Evolutionary conservation across 1,284 basidiomycete genomes (phyloP), one percentile per base, ranked within the genome.

Genomic region (Amylostereum areolatum): DNA sequence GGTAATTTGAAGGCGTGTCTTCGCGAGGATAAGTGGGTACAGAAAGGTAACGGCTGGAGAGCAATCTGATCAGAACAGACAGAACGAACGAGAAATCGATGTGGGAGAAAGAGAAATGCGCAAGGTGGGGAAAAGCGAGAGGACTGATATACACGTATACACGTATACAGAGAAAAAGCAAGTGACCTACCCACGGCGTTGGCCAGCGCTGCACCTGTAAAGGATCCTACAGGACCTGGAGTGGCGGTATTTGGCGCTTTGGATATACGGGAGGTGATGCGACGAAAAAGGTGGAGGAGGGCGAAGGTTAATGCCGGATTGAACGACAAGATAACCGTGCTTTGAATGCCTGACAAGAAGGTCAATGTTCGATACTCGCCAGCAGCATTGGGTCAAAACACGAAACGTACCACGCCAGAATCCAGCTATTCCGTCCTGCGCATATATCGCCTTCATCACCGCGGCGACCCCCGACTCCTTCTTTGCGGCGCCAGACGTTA

Each of bases 11-110:
- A 80, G 65, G 2, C 77, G 72, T 11, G 76, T 80, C 63, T 82
- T 81, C 4, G 77, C 75, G 11, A 81, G 69, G 7, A 81, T 75
- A 18, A 81, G 64, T 0, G 80, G 78, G 57, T 81, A 82, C 6
- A 82, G 61, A 2, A 79, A 52, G 1, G 66, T 59, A 6, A 71
- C 64, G 0, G 78, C 75, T 47, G 45, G 7, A 3, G 36, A 5
- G 3, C n/a, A n/a, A n/a, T n/a, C n/a, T n/a, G n/a, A n/a, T n/a
- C n/a, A n/a, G n/a, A n/a, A n/a, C n/a, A n/a, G n/a, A n/a, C n/a
- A n/a, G n/a, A n/a, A n/a, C n/a, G n/a, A n/a, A n/a, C n/a, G n/a
- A n/a, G n/a, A n/a, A n/a, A n/a, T n/a, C n/a, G n/a, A n/a, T n/a
- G n/a, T n/a, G n/a, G n/a, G n/a, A n/a, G n/a, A n/a, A n/a, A n/a